Evolutionary conservation across 768 basidiomycete species (phyloP).

Genomic region (Suillus variegatus): DNA sequence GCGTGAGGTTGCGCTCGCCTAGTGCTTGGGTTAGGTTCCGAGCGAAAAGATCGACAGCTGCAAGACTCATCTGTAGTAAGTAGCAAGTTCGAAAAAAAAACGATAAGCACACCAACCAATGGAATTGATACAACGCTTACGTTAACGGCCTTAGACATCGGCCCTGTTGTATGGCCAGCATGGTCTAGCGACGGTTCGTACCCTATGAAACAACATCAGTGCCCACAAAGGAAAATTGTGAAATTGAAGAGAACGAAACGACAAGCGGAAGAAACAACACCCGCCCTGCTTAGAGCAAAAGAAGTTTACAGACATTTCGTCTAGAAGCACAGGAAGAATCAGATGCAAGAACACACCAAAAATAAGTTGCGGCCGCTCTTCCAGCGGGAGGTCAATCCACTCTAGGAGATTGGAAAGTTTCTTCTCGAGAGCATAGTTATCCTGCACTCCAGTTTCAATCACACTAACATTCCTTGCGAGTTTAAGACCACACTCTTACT

Average conservation of each 20-base stretch:
- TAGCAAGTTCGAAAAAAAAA: not conserved
- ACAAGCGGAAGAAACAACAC: not conserved
- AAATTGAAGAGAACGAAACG: constrained; percentile 3
- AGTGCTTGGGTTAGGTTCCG: constrained; percentile 65
- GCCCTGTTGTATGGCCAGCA: constrained; percentile 75
- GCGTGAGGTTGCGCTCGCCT: constrained; percentile 69
- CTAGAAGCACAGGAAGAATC: not conserved
- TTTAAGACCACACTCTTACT: constrained; percentile 37
- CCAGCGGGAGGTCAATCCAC: constrained; percentile 80
- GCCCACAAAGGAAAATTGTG: not conserved
- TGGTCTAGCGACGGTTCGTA: constrained; percentile 89
- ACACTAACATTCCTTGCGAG: not conserved
- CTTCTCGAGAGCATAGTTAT: constrained; percentile 61
- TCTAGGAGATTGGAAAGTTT: constrained; percentile 77
- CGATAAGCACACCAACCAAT: not conserved
- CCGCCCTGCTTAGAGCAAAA: too few relatives aligned
- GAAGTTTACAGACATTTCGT: not conserved
- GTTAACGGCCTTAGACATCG: constrained; percentile 71
- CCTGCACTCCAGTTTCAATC: constrained; percentile 26
- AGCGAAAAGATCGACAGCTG: constrained; percentile 72
- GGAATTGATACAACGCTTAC: constrained; percentile 39
- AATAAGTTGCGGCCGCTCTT: constrained; percentile 75
- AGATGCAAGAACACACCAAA: constrained; percentile 47
- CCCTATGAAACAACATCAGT: constrained; percentile 37
- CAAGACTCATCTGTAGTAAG: constrained; percentile 55